Evolutionary conservation across 805 yeast genomes (phyloP), one percentile per base, ranked within the genome.

Genomic region (Cyberlindnera mycetangii): DNA sequence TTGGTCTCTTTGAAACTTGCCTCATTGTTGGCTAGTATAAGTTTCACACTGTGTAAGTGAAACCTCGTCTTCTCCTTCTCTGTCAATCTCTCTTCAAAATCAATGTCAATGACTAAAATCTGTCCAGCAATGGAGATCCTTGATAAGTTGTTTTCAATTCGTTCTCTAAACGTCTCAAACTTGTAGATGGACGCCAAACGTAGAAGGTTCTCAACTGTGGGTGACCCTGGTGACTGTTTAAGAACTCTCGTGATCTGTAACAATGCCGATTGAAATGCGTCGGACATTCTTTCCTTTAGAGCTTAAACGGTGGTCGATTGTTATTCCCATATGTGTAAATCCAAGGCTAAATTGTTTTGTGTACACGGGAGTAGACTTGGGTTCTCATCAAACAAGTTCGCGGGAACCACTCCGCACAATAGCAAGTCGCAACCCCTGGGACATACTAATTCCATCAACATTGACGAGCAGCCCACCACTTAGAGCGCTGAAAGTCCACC

Each of bases 51-150:
- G 42, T 49, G 46, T 7, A 55, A 24, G 19, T 41, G 37, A 24
- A 47, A 37, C 39, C 47, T 37, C 17, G 56, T 47, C 38, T 49
- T 45, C 15, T 49, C 45, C 37, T 48, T 38, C 17, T 18, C 17
- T 2, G 46, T 21, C 1, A 37, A 41, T 16, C 22, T 30, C 18
- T 53, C 54, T 7, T 39, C 41, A 34, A 52, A 58, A 31, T 59
- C 63, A 17, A 59, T 52, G 32, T 59, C 63, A 8, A 58, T 52
- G 14, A 58, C 62, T 9, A 59, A 39, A 21, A 59, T 58, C 48
- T 58, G 59, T 3, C 62, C 63, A 16, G 60, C 62, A 12, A 59
- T 56, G 20, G 59, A 53, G 11, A 59, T 37, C 17, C 61, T 41
- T 14, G 49, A 44, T 14, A 41, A 24, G 19, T 41, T 44, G 18